Conservation (phyloP, 1,284 basidiomycete species). For the Leccinum fuscescens region DNA sequence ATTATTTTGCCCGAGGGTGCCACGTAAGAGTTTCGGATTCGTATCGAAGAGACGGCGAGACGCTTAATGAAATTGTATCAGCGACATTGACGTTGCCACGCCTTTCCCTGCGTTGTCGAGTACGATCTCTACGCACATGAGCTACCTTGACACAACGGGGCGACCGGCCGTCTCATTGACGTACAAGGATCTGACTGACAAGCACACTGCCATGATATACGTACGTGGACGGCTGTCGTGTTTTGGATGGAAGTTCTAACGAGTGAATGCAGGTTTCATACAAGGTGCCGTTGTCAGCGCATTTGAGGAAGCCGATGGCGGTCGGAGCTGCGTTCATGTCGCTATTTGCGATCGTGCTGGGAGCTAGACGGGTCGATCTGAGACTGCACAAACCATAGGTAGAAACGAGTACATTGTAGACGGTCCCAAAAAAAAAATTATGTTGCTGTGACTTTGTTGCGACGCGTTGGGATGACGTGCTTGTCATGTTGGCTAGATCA, state of each 20-base stretch:
- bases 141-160: slow-evolving; percentile 93
- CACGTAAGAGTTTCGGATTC: slow-evolving; percentile 54
- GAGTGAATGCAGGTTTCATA: slow-evolving; percentile 72
- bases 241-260: slow-evolving; percentile 16
- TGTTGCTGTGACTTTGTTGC: background rate
- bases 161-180: slow-evolving; percentile 75
- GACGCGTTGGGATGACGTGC: slow-evolving; percentile 11
- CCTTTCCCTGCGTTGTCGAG: slow-evolving; percentile 77
- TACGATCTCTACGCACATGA: slow-evolving; percentile 64
- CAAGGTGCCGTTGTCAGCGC: slow-evolving; percentile 71
- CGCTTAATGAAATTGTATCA: slow-evolving; percentile 33
- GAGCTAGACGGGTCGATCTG: slow-evolving; percentile 64
- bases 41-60: background rate
- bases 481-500: slow-evolving; percentile 21
- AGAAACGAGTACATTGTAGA: slow-evolving; percentile 19
- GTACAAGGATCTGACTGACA: slow-evolving; percentile 76
- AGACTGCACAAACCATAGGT: slow-evolving; percentile 55
- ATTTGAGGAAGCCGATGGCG: slow-evolving; percentile 80
- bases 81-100: slow-evolving; percentile 71
- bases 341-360: slow-evolving; percentile 61
- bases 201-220: slow-evolving; percentile 73
- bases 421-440: slow-evolving; percentile 29
- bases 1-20: slow-evolving; percentile 94
- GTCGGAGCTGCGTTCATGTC: slow-evolving; percentile 68
- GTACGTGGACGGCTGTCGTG: slow-evolving; percentile 43